Evolutionary conservation across 768 basidiomycete species (phyloP).

Genomic region (Agaricus subrufescens): DNA sequence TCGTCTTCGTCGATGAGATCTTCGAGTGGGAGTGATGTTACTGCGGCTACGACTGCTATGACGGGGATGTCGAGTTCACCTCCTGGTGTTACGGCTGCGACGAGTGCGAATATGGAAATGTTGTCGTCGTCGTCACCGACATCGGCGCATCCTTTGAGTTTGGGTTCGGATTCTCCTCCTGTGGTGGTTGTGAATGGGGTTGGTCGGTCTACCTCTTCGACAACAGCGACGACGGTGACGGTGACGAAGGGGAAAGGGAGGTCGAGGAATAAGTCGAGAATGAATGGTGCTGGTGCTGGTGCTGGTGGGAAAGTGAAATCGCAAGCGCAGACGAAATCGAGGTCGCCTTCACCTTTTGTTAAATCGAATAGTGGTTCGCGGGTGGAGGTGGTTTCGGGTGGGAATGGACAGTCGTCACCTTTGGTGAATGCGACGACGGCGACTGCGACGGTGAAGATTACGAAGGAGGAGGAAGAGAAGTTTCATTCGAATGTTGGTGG

Average conservation of each 20-base stretch:
- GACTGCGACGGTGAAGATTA: slow-evolving; percentile 2
- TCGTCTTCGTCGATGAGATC: too few relatives aligned
- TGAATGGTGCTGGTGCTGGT: too few relatives aligned
- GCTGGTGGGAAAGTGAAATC: background rate
- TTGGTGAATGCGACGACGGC: too few relatives aligned
- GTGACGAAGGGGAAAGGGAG: background rate
- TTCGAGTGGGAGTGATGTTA: slow-evolving; percentile 13
- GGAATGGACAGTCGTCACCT: too few relatives aligned
- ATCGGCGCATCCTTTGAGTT: too few relatives aligned
- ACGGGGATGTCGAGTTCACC: slow-evolving; percentile 1
- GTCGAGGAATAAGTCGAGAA: background rate
- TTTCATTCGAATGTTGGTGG: slow-evolving; percentile 6
- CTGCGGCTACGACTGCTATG: slow-evolving; percentile 12
- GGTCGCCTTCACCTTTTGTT: background rate
- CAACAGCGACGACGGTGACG: background rate
- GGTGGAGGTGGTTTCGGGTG: too few relatives aligned
- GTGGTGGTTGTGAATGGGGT: too few relatives aligned
- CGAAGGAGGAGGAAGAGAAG: slow-evolving; percentile 8
- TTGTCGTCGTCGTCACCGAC: too few relatives aligned
- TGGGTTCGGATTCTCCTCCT: too few relatives aligned
- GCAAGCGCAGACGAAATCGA: background rate
- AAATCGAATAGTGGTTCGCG: too few relatives aligned
- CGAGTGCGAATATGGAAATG: too few relatives aligned
- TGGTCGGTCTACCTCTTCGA: too few relatives aligned
- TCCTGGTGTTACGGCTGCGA: background rate